phyloP scores from a whole-genome alignment of 176 grass and related monocot genomes.

The Ampelocalamus luodianensis region DNA sequence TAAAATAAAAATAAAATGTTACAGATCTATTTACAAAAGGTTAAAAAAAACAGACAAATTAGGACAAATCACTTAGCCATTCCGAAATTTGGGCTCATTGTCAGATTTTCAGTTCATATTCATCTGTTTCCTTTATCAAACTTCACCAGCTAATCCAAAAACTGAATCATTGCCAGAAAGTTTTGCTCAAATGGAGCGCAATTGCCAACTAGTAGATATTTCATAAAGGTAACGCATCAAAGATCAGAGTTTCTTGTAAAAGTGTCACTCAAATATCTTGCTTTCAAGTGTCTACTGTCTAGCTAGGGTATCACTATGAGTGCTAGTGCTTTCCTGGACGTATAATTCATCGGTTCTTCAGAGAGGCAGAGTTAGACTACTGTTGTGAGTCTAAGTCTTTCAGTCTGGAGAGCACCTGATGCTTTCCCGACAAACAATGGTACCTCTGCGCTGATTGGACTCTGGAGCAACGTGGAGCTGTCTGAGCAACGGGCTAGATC shows the following conservation, averaged over 20 bases:
- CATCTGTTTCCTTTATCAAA: neutral
- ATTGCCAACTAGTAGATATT: neutral
- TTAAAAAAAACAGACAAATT: too few species aligned
- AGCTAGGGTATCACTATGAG: neutral
- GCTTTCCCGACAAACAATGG: neutral
- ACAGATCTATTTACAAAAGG: too few species aligned
- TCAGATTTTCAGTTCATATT: neutral
- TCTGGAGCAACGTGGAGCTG: neutral
- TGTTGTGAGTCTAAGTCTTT: neutral
- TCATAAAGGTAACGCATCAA: neutral
- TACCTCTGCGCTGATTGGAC: neutral
- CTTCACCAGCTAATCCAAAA: neutral
- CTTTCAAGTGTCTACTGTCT: neutral
- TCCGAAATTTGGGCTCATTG: too few species aligned
- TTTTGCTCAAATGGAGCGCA: neutral
- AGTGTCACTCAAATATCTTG: neutral
- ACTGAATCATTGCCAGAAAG: neutral
- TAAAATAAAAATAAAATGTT: too few species aligned
- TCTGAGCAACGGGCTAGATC: neutral
- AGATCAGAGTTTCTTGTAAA: slow-evolving; percentile 22
- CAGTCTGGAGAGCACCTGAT: slow-evolving; percentile 3
- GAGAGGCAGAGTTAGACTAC: neutral
- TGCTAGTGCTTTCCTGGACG: neutral
- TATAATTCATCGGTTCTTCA: neutral
- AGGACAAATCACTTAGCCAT: too few species aligned